A percentile compares a stretch with the other conserved stretches of the same genome.
Conservation (phyloP, 495 filamentous ascomycete species). For the Aspergillus saccharolyticus region DNA sequence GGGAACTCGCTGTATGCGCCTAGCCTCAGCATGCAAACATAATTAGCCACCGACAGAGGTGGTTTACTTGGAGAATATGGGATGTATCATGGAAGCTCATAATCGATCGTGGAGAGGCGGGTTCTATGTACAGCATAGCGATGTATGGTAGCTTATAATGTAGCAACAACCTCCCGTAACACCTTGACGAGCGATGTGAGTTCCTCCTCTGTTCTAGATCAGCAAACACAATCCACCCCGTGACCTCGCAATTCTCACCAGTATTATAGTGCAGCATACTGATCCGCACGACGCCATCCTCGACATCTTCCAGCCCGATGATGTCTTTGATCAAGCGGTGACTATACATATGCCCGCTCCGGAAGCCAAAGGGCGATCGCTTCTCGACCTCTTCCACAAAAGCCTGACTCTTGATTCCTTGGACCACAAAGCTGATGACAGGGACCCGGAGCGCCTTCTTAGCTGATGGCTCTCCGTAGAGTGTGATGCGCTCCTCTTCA, state of each 20-base stretch:
- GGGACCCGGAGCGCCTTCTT: constrained; percentile 49
- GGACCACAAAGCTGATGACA: constrained; percentile 61
- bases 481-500: constrained; percentile 39
- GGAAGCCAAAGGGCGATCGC: constrained; percentile 50
- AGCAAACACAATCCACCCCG: not conserved
- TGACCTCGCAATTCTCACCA: constrained; percentile 36
- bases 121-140: no score
- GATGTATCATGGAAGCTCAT: no score
- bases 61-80: no score
- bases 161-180: not conserved
- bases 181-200: not conserved
- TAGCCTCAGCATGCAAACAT: no score
- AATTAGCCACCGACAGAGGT: no score
- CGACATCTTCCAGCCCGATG: constrained; percentile 44
- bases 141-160: not conserved
- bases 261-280: constrained; percentile 75
- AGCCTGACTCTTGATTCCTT: constrained; percentile 49
- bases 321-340: constrained; percentile 56
- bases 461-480: constrained; percentile 51
- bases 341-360: constrained; percentile 67
- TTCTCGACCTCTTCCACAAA: constrained; percentile 60
- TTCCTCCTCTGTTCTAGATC: not conserved
- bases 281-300: constrained; percentile 63
- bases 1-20: no score
- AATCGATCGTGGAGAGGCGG: no score